Base-by-base conservation (phyloP, 179 eudicot species). In the Silene vulgaris region DNA sequence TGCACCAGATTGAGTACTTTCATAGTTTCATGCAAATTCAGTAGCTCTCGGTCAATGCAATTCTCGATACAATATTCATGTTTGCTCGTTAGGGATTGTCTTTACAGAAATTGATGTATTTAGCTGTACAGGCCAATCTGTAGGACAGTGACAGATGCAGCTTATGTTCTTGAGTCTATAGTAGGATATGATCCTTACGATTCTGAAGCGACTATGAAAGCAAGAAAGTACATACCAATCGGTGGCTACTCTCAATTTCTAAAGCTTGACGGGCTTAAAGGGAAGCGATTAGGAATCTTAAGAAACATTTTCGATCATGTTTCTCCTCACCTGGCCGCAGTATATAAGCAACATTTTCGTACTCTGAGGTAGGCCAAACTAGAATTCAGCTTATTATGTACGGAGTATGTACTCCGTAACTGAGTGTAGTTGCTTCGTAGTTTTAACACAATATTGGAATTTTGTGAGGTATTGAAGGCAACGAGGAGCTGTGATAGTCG, bases 141-240 rank as follows among this genome's bases (percentile, higher is more conserved):
- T 71, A 88, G 91, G 69, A 88, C 91, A 0, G 90, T 88, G 26
- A 45, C 85, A 50, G 95, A 90, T 72, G 91, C 90, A 26, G 86
- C 75, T 32, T 72, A 84, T 76, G 88, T 88, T 37, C 89, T 88
- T 13, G 89, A 90, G 66, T 80, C 86, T 30, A 88, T 88, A 56
- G 90, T 83, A 4, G 91, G 91, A 2, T 80, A 78, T 61, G 91
- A 90, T 26, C 32, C 56, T 37, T 43, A 76, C 62, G 91, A 90
- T 76, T 72, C 80, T 0, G 54, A 78, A 66, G 91, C 95, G 54
- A 90, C 95, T 6, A 60, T n/a, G 64, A 21, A 59, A 4, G 90
- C 89, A 19, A 71, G 75, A 0, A 84, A 75, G 28, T 84, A 78
- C 75, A 83, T 90, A 54, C 91, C 95, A 0, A 7, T 2, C 1